These are phyloP conservation scores for Xerocomellus dryophilus DNA, from an alignment of 768 basidiomycete species.

Conservation along the genomic window DNA sequence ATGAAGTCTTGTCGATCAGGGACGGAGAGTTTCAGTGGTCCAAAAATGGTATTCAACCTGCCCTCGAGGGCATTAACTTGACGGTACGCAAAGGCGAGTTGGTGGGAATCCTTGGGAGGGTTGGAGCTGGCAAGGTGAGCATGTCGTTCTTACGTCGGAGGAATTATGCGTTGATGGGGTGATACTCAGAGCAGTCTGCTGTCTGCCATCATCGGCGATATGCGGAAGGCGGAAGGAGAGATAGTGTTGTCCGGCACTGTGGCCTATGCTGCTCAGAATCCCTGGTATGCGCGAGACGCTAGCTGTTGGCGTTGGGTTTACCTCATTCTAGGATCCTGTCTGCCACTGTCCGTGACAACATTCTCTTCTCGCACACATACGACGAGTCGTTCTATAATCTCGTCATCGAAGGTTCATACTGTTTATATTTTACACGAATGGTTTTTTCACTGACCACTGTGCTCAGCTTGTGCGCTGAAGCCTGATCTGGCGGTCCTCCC, in stretches of 20 bases:
- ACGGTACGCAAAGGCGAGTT: slow-evolving; percentile 80
- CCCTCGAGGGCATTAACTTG: slow-evolving; percentile 75
- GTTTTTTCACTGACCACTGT: background rate
- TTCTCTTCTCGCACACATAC: slow-evolving; percentile 85
- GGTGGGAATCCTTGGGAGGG: slow-evolving; percentile 81
- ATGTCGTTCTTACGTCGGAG: background rate
- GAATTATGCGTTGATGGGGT: background rate
- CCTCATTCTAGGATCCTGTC: slow-evolving; percentile 65
- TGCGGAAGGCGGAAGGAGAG: slow-evolving; percentile 72
- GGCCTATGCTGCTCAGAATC: slow-evolving; percentile 83
- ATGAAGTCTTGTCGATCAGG: slow-evolving; percentile 67
- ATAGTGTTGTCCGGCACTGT: slow-evolving; percentile 67
- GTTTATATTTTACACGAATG: background rate
- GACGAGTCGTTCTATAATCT: slow-evolving; percentile 81
- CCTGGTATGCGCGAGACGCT: slow-evolving; percentile 54
- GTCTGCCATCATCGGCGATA: slow-evolving; percentile 83
- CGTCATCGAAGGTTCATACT: slow-evolving; percentile 65
- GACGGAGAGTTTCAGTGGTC: slow-evolving; percentile 85
- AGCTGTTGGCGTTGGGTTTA: background rate
- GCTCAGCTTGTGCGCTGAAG: slow-evolving; percentile 74
- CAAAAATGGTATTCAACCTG: slow-evolving; percentile 49
- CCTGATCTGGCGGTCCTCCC: slow-evolving; percentile 78
- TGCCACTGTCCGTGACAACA: slow-evolving; percentile 84
- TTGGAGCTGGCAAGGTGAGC: slow-evolving; percentile 84
- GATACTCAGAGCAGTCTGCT: slow-evolving; percentile 60